These are phyloP conservation scores for Phytophthora fragariaefolia DNA, from an alignment of 352 stramenopile genomes.

Conservation along the genomic window DNA sequence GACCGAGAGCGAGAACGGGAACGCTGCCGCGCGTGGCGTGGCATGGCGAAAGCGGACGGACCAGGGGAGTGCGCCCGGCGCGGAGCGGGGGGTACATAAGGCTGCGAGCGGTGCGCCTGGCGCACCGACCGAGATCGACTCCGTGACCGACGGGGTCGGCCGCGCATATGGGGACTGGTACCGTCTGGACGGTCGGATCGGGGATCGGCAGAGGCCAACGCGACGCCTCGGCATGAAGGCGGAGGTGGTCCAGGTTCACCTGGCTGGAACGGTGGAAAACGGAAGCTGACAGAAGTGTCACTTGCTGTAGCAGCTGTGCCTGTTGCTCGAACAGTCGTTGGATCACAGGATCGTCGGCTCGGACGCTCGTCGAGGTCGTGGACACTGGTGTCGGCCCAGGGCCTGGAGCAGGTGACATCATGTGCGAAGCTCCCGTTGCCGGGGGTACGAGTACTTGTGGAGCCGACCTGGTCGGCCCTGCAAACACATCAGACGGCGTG, in stretches of 20 bases:
- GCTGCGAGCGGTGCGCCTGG: background rate
- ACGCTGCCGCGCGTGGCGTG: background rate
- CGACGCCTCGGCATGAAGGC: background rate
- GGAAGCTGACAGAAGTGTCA: background rate
- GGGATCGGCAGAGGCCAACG: background rate
- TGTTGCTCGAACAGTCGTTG: background rate
- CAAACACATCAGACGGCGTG: too few relatives aligned
- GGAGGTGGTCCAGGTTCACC: background rate
- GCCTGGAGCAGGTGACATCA: background rate
- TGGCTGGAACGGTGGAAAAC: background rate
- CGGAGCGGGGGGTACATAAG: background rate
- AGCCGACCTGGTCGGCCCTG: background rate
- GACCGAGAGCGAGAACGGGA: background rate
- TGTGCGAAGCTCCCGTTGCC: background rate
- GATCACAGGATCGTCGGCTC: background rate
- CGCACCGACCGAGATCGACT: background rate
- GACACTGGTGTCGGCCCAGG: background rate
- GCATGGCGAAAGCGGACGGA: background rate
- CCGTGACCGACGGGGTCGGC: background rate
- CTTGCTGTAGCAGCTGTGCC: background rate
- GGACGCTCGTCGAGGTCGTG: background rate
- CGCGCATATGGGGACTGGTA: background rate
- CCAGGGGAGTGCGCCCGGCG: background rate
- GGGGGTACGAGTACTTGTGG: background rate
- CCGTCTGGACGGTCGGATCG: background rate